Percentiles rank a stretch among this genome's conserved stretches.
These are phyloP conservation scores for Agrocybe pediades DNA, from an alignment of 768 basidiomycete species.

Conservation along the genomic window DNA sequence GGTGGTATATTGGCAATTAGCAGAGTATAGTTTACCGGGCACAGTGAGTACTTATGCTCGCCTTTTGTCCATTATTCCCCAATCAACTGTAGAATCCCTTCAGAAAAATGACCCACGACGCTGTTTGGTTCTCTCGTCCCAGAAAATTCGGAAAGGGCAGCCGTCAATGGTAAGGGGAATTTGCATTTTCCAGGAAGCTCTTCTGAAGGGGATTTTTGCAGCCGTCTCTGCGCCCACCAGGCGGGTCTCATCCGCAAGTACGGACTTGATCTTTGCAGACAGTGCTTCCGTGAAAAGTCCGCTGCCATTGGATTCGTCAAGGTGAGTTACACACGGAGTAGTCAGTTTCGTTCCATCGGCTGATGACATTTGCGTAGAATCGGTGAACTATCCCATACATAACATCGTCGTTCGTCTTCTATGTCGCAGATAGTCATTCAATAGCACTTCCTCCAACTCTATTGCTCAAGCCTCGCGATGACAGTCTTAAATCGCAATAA, in stretches of 20 bases:
- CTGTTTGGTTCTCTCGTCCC: conserved; percentile 96
- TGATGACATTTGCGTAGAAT: conserved; percentile 17
- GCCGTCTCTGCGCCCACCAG: conserved; percentile 96
- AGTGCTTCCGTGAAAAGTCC: conserved; percentile 97
- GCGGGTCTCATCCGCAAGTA: conserved; percentile 98
- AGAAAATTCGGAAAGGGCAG: conserved; percentile 95
- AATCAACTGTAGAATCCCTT: conserved; percentile 13
- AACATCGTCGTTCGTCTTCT: conserved; percentile 9
- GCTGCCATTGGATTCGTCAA: conserved; percentile 93
- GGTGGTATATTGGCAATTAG: conserved; percentile 19
- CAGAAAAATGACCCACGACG: conserved; percentile 93
- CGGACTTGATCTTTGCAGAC: conserved; percentile 95
- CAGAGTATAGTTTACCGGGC: conserved; percentile 24
- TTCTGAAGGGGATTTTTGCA: conserved; percentile 29
- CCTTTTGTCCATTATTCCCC: background rate
- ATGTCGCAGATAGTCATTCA: conserved; percentile 11
- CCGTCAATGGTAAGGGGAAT: conserved; percentile 79
- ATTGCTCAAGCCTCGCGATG: too few relatives aligned
- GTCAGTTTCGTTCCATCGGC: background rate
- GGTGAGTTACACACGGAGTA: conserved; percentile 45
- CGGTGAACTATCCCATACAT: conserved; percentile 25
- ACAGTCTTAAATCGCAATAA: too few relatives aligned
- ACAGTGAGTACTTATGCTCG: conserved; percentile 27
- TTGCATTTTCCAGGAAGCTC: background rate
- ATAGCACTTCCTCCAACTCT: conserved; percentile 7